phyloP scores from a whole-genome alignment of 2,329 filamentous ascomycete genomes.

The Chrysosporium queenslandicum region DNA sequence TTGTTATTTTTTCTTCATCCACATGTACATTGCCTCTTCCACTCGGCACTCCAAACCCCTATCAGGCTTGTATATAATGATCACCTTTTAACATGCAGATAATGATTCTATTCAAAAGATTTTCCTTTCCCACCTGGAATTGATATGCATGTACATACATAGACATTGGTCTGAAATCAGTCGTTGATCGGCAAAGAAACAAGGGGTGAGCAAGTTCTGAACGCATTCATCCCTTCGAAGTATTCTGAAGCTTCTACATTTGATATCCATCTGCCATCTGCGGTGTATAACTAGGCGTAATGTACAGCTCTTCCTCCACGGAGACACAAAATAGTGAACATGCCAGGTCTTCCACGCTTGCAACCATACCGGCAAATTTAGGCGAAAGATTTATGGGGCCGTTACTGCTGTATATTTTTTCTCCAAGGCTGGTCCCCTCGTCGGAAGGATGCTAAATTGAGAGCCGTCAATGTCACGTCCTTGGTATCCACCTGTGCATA shows the following conservation, averaged over 20 bases:
- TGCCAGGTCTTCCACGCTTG: not conserved
- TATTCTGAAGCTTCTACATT: not conserved
- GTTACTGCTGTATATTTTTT: slow-evolving; percentile 23
- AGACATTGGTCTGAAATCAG: too few relatives aligned
- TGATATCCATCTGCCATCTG: not conserved
- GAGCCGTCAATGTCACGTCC: not conserved
- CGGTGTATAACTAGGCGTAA: slow-evolving; percentile 8
- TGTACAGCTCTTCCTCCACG: slow-evolving; percentile 6
- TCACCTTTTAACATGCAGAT: too few relatives aligned
- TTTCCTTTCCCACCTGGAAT: too few relatives aligned
- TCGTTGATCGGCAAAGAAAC: too few relatives aligned
- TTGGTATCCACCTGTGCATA: not conserved
- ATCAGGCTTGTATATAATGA: not conserved
- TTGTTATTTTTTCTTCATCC: too few relatives aligned
- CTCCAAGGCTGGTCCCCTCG: slow-evolving; percentile 33
- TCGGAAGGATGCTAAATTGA: slow-evolving; percentile 34
- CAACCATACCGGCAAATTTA: not conserved
- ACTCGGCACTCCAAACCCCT: too few relatives aligned
- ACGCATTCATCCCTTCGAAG: not conserved
- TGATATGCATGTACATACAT: too few relatives aligned
- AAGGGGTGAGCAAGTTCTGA: not conserved
- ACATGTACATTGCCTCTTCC: too few relatives aligned
- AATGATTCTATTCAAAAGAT: too few relatives aligned
- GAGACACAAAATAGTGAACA: not conserved
- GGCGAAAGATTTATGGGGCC: slow-evolving; percentile 19